phyloP scores from a whole-genome alignment of 2,329 filamentous ascomycete species.

The Arachnopeziza araneosa region DNA sequence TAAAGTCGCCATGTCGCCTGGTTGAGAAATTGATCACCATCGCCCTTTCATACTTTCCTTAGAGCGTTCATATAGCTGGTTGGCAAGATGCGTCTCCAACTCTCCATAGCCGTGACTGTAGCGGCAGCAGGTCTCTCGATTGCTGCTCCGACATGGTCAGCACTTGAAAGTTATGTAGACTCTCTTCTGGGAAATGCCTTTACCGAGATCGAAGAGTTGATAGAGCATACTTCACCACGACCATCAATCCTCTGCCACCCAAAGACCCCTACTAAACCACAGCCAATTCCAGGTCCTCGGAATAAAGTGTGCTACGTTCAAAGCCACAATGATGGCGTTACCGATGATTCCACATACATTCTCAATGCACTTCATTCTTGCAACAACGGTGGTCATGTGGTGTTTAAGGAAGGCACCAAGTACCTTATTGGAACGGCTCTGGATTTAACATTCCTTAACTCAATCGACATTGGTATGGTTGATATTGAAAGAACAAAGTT shows the following conservation, averaged over 20 bases:
- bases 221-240: constrained; percentile 21
- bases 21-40: not conserved
- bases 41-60: not conserved
- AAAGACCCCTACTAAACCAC: constrained; percentile 16
- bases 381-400: constrained; percentile 56
- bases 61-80: not conserved
- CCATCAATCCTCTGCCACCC: constrained; percentile 20
- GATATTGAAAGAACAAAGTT: not conserved
- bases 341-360: constrained; percentile 39
- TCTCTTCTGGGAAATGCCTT: not conserved
- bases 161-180: constrained; percentile 12
- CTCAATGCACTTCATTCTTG: constrained; percentile 50
- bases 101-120: constrained; percentile 17
- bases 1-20: constrained; percentile 15
- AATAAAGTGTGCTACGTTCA: constrained; percentile 25
- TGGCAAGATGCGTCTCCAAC: constrained; percentile 25
- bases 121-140: constrained; percentile 19
- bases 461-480: constrained; percentile 52
- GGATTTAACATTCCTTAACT: constrained; percentile 58
- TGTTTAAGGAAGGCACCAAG: constrained; percentile 44
- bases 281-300: constrained; percentile 15
- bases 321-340: constrained; percentile 22
- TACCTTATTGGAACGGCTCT: constrained; percentile 61
- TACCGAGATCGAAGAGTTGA: constrained; percentile 3
- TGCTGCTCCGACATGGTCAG: constrained; percentile 19